Conservation (phyloP, 164 flowering plant genomes). For the Tinospora cordifolia region DNA sequence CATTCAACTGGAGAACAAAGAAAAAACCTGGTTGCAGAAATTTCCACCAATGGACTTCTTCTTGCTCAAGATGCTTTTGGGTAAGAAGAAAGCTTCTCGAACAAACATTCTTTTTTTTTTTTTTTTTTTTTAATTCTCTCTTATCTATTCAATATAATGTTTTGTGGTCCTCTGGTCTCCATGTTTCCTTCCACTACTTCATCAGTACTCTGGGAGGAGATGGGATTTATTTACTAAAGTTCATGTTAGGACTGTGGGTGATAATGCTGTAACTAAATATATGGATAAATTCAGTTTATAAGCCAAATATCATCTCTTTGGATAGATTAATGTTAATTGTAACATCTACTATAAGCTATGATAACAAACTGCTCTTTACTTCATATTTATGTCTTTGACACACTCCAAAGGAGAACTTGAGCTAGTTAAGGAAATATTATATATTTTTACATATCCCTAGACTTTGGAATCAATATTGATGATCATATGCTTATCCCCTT, state of each 20-base stretch:
- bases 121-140: too few species aligned
- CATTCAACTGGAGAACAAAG: constrained; percentile 34
- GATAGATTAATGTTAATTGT: background rate
- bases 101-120: too few species aligned
- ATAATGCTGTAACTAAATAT: too few species aligned
- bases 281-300: too few species aligned
- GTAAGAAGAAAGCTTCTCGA: constrained; percentile 20
- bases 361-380: background rate
- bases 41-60: constrained; percentile 34
- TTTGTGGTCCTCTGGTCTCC: background rate
- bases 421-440: background rate
- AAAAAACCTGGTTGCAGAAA: constrained; percentile 32
- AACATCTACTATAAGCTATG: background rate
- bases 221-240: background rate
- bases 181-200: background rate
- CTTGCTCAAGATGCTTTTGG: constrained; percentile 54
- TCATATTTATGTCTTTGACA: too few species aligned
- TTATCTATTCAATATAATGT: background rate
- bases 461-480: too few species aligned
- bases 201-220: background rate
- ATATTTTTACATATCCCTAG: too few species aligned
- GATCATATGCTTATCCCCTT: background rate
- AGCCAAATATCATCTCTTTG: too few species aligned
- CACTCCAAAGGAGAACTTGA: background rate
- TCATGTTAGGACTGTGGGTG: background rate